Conservation (phyloP, 352 stramenopile genomes). For the Phytophthora niederhauseri region DNA sequence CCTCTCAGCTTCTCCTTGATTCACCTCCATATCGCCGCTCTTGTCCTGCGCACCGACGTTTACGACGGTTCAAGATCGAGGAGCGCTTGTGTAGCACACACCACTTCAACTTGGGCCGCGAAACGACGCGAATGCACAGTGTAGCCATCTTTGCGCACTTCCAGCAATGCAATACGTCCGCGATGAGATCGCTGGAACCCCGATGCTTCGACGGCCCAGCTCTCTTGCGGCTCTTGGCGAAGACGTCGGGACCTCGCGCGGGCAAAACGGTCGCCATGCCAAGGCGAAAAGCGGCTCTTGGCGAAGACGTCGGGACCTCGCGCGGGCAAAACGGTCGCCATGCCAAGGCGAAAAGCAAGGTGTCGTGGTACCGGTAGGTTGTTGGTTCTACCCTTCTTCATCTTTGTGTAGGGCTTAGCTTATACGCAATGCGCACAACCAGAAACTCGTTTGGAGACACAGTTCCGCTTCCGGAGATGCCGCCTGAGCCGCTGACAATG, state of each 20-base stretch:
- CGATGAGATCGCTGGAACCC: constrained; percentile 2
- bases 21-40: constrained; percentile 5
- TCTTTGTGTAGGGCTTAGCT: background rate
- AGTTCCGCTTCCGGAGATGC: constrained; percentile 42
- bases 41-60: background rate
- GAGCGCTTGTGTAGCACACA: constrained; percentile 23
- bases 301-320: constrained; percentile 10
- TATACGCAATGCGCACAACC: background rate
- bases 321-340: background rate
- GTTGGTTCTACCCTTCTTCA: background rate
- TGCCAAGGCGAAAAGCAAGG: constrained; percentile 35
- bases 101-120: constrained; percentile 20
- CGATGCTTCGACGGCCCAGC: constrained; percentile 12
- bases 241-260: background rate
- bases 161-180: constrained; percentile 19
- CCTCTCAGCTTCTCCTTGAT: background rate
- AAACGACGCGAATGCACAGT: constrained; percentile 26
- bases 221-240: constrained; percentile 18
- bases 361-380: constrained; percentile 74
- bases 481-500: constrained; percentile 43
- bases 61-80: constrained; percentile 46
- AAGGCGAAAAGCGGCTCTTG: constrained; percentile 23
- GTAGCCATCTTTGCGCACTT: constrained; percentile 24
- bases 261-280: background rate
- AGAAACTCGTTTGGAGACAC: constrained; percentile 72